Conservation (phyloP, 192 early-diverging fungal species). For the Phycomyces nitens region DNA sequence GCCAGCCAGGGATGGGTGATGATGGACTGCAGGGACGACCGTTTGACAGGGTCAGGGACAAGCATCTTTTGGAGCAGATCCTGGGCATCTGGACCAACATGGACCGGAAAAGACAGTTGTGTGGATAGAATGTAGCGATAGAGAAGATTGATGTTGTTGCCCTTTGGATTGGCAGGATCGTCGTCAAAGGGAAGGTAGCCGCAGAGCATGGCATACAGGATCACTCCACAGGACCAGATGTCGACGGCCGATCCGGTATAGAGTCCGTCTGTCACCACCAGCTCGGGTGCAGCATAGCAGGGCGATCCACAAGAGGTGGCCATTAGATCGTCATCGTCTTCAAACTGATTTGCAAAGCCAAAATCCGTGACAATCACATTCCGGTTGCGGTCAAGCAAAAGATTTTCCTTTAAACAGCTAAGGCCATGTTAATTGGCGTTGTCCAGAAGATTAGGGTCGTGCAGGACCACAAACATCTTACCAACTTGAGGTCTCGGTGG, state of each 20-base stretch:
- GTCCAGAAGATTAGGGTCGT: neutral
- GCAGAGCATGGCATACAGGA: slow-evolving; percentile 74
- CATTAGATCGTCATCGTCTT: slow-evolving; percentile 60
- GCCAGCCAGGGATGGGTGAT: slow-evolving; percentile 58
- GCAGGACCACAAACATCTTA: slow-evolving; percentile 30
- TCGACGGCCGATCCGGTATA: slow-evolving; percentile 83
- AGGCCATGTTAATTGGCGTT: neutral
- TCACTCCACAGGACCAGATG: slow-evolving; percentile 90
- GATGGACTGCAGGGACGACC: slow-evolving; percentile 54
- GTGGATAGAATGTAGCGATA: slow-evolving; percentile 65
- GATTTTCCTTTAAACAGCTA: slow-evolving; percentile 60
- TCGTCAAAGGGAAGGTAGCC: slow-evolving; percentile 74
- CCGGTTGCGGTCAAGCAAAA: slow-evolving; percentile 72
- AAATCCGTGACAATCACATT: slow-evolving; percentile 87
- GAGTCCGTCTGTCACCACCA: slow-evolving; percentile 78
- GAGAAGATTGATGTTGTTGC: slow-evolving; percentile 63
- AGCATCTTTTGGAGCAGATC: slow-evolving; percentile 74
- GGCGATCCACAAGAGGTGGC: slow-evolving; percentile 83
- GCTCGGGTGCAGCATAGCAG: slow-evolving; percentile 88
- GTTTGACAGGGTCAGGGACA: slow-evolving; percentile 65
- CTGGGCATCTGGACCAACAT: slow-evolving; percentile 56
- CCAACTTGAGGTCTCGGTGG: slow-evolving; percentile 85
- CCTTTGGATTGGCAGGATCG: slow-evolving; percentile 69
- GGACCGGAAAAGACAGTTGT: slow-evolving; percentile 63
- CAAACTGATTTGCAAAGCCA: slow-evolving; percentile 81